Base-by-base conservation (phyloP, 352 stramenopile species). In the Globisporangium okanoganense region DNA sequence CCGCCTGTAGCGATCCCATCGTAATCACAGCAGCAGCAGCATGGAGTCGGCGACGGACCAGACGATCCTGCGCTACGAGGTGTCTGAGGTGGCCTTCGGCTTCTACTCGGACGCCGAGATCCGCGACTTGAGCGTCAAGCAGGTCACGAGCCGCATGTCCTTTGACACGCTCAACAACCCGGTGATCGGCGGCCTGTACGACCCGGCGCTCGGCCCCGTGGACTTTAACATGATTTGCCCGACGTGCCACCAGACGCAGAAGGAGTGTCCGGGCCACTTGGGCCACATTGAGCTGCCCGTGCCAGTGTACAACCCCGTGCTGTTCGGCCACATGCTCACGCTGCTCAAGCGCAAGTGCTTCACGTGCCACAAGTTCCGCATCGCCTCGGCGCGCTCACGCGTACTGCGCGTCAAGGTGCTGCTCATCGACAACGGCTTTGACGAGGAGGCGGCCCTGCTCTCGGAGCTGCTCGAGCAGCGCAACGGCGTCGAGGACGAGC, bases 101-200 rank as follows among this genome's bases (percentile, higher is more conserved):
- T 98, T 99, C 71, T 99, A 99, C 76, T 98, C 92, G 54, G 95
- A 99, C 71, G 95, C 97, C 52, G 97, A 99, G 79, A 97, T 99
- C 65, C 85, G 96, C 57, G 78, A 94, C 66, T 77, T 99, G 64
- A 98, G 90, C 62, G 95, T 99, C 51, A 98, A 98, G 74, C 92
- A 98, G 75, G 90, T 99, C 69, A 98, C 92, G 40, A 97, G 85
- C 41, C 94, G 92, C 52, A 72, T 98, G 54, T 96, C 95, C 25
- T 99, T 98, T 67, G 97, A 99, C 75, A 61, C 82, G 27, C 77
- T 99, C 31, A 96, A 97, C 63, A 98, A 96, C 63, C 82, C 97
- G 14, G 78, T 99, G 3, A 85, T 98, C 12, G 92, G 90, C 60
- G 97, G 97, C 41, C 87, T 99, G 40, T 99, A 99, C 75, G 97